These are phyloP conservation scores for Carex littledalei DNA, from an alignment of 176 grass and related monocot species.

Conservation along the genomic window DNA sequence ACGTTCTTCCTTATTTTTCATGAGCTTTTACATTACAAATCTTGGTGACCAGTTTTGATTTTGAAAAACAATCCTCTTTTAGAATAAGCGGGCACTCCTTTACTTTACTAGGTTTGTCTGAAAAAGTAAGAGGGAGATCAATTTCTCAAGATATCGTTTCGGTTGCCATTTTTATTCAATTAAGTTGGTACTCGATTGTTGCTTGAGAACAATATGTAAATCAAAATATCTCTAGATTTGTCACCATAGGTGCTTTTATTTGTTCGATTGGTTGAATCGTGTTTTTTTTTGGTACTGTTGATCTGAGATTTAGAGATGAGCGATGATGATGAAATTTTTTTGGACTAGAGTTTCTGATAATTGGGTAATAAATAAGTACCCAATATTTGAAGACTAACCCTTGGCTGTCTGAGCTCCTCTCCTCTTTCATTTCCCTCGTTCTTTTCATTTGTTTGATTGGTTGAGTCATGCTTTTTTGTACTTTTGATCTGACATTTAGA, in stretches of 20 bases:
- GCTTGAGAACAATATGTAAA: constrained; percentile 36
- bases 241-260: no score
- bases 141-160: constrained; percentile 85
- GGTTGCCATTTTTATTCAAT: constrained; percentile 29
- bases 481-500: neutral
- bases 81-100: constrained; percentile 18
- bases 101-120: constrained; percentile 14
- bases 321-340: constrained; percentile 16
- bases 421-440: neutral
- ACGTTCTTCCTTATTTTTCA: neutral
- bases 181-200: constrained; percentile 62
- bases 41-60: neutral
- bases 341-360: constrained; percentile 14
- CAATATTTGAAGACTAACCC: constrained; percentile 20
- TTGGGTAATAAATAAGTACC: neutral
- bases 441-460: neutral
- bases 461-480: neutral
- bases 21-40: neutral
- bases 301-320: neutral
- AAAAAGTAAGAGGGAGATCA: constrained; percentile 40
- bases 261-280: neutral
- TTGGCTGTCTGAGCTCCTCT: constrained; percentile 24
- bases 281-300: neutral
- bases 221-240: no score
- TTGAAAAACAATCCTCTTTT: neutral